Evolutionary conservation across 1,284 basidiomycete species (phyloP).

Genomic region (Afroboletus lepidellus): DNA sequence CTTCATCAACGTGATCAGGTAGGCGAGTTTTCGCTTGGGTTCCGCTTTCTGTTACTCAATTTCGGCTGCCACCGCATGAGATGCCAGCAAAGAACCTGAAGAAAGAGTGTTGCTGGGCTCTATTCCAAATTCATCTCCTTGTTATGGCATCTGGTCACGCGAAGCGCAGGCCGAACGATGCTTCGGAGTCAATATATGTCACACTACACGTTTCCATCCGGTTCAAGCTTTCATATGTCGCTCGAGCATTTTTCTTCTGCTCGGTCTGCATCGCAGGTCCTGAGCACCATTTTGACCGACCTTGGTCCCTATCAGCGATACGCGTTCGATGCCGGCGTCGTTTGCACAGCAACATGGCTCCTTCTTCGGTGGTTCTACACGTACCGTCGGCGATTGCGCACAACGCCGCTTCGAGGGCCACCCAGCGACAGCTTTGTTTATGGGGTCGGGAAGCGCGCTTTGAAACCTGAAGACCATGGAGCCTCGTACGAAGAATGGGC

Average conservation of each 20-base stretch:
- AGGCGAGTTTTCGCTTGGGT: no score
- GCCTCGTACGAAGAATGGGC: constrained; percentile 18
- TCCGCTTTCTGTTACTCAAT: no score
- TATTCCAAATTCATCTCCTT: no score
- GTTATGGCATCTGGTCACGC: no score
- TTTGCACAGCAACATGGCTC: not conserved
- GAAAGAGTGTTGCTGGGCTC: no score
- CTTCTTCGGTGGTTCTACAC: not conserved
- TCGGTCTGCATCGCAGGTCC: not conserved
- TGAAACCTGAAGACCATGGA: not conserved
- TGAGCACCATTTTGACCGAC: not conserved
- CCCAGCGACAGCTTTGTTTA: constrained; percentile 14
- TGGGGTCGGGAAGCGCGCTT: constrained; percentile 3
- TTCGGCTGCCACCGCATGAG: no score
- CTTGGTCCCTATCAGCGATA: not conserved
- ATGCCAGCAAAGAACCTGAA: no score
- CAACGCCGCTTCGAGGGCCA: constrained; percentile 19
- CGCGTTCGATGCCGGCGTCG: not conserved
- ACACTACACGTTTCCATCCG: not conserved
- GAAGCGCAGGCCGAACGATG: not conserved
- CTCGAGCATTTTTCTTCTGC: not conserved
- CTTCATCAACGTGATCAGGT: no score
- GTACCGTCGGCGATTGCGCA: constrained; percentile 1
- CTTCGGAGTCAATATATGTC: not conserved
- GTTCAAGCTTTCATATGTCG: not conserved